Evolutionary conservation across 805 yeast species (phyloP).

Genomic region (Ogataea sp.): DNA sequence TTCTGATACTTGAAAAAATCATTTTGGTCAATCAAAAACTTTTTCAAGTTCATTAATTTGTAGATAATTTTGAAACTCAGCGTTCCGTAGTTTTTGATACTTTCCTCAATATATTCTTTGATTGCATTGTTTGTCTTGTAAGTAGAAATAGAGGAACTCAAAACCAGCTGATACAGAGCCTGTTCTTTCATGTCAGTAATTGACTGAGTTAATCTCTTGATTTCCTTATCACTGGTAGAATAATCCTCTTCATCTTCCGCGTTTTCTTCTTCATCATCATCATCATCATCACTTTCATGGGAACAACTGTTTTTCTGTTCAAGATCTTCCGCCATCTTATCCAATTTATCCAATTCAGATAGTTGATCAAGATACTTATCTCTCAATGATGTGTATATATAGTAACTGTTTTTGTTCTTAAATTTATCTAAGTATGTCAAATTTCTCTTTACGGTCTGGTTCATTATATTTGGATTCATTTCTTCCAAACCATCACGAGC

Average conservation of each 20-base stretch:
- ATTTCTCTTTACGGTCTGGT: conserved; percentile 3
- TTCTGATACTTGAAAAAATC: conserved; percentile 17
- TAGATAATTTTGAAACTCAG: conserved; percentile 17
- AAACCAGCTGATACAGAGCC: conserved; percentile 24
- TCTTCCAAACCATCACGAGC: neutral
- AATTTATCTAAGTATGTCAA: conserved; percentile 5
- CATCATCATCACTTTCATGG: neutral
- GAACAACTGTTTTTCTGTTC: neutral
- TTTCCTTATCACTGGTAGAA: too few relatives aligned
- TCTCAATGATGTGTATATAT: neutral
- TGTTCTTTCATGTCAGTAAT: conserved; percentile 25
- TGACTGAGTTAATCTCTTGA: conserved; percentile 1
- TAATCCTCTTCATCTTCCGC: neutral
- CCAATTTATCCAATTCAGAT: neutral
- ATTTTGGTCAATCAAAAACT: conserved; percentile 23
- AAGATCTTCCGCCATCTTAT: neutral
- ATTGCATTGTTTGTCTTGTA: conserved; percentile 19
- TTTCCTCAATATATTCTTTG: conserved; percentile 16
- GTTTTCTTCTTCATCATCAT: neutral
- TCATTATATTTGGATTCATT: conserved; percentile 7
- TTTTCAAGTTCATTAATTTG: conserved; percentile 24
- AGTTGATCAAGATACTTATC: neutral
- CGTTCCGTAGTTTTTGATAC: conserved; percentile 19
- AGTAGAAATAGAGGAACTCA: conserved; percentile 16
- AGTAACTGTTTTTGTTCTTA: neutral